Percentiles rank a stretch among this genome's conserved stretches.
Conservation (phyloP, 169 alveolate species). For the Plasmodium vinckei region DNA sequence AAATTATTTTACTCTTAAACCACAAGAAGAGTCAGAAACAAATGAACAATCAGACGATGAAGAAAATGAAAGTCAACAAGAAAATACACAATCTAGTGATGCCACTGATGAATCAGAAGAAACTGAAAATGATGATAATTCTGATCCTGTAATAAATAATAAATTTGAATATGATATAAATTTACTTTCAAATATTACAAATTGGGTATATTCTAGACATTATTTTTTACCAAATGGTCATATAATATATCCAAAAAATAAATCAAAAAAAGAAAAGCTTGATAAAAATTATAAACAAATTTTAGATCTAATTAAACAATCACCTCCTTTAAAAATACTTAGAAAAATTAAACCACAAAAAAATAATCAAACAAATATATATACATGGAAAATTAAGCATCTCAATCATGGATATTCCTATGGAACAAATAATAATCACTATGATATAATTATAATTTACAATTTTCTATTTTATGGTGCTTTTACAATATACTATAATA, state of each 20-base stretch:
- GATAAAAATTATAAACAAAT: constrained; percentile 10
- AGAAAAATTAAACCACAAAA: constrained; percentile 28
- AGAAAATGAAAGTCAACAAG: background rate
- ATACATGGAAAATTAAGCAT: constrained; percentile 50
- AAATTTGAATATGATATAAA: constrained; percentile 37
- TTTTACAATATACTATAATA: constrained; percentile 50
- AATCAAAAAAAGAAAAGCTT: constrained; percentile 4
- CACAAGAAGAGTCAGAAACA: constrained; percentile 4
- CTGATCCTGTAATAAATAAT: constrained; percentile 15
- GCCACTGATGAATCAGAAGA: background rate
- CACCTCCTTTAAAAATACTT: constrained; percentile 38
- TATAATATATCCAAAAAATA: constrained; percentile 24
- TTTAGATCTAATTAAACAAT: constrained; percentile 7
- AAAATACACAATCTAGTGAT: background rate
- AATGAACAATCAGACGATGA: constrained; percentile 1
- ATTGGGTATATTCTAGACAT: constrained; percentile 59
- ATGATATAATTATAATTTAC: constrained; percentile 46
- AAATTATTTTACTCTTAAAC: constrained; percentile 25
- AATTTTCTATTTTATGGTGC: constrained; percentile 50
- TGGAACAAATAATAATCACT: constrained; percentile 29
- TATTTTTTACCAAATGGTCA: constrained; percentile 56
- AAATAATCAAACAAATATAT: background rate
- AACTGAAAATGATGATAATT: background rate
- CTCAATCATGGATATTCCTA: constrained; percentile 39
- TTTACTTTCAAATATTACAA: constrained; percentile 2